A percentile compares a stretch with the other conserved stretches of the same genome.
Conservation (phyloP, 805 yeast species). For the Maudiozyma barnettii region DNA sequence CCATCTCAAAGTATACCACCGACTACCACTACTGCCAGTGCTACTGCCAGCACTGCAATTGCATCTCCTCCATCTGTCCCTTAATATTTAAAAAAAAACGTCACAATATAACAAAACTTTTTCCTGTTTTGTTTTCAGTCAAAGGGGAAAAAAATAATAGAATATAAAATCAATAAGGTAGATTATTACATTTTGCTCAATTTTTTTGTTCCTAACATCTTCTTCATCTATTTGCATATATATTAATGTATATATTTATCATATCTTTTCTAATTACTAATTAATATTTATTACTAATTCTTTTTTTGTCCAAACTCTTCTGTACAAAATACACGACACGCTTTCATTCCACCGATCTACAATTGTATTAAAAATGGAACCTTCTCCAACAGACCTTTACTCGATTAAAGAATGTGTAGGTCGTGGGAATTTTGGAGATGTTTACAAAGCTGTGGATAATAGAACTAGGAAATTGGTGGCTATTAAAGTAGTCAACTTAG, state of each 20-base stretch:
- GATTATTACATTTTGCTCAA: neutral
- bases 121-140: neutral
- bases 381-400: slow-evolving; percentile 22
- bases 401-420: slow-evolving; percentile 55
- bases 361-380: neutral
- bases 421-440: slow-evolving; percentile 81
- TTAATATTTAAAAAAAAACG: neutral
- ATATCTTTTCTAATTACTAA: neutral
- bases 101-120: neutral
- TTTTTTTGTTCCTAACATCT: no score
- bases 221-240: neutral
- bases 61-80: neutral
- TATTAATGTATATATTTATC: neutral
- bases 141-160: neutral
- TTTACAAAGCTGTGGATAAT: slow-evolving; percentile 48
- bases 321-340: no score
- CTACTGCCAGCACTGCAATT: neutral
- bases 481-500: slow-evolving; percentile 76
- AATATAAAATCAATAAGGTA: neutral
- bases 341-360: neutral
- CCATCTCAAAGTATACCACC: neutral
- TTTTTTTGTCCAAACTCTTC: no score
- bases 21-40: neutral
- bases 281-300: neutral
- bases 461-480: slow-evolving; percentile 49